These are phyloP conservation scores for Herpetomonas samuelpessoai DNA, from an alignment of 208 protist genomes.

Conservation along the genomic window DNA sequence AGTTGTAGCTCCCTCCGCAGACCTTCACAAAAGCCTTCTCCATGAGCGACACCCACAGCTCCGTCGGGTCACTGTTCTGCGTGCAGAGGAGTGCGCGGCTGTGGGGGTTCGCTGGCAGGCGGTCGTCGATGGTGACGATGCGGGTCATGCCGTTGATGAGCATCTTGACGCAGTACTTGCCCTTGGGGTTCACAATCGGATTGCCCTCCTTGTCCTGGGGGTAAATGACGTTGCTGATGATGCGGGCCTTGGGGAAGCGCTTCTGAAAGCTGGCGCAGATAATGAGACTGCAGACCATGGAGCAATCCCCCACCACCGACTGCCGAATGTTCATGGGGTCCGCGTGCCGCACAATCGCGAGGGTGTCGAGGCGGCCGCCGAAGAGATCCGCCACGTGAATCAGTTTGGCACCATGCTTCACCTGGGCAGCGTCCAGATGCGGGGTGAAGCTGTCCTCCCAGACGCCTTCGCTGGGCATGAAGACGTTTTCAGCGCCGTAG, in stretches of 20 bases:
- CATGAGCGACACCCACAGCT: slow-evolving; percentile 84
- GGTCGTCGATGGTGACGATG: slow-evolving; percentile 87
- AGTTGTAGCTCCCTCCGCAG: slow-evolving; percentile 83
- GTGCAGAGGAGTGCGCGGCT: slow-evolving; percentile 31
- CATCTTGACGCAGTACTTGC: slow-evolving; percentile 91
- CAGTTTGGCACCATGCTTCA: slow-evolving; percentile 18
- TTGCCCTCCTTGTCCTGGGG: slow-evolving; percentile 74
- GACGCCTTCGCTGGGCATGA: slow-evolving; percentile 47
- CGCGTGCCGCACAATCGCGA: slow-evolving; percentile 53
- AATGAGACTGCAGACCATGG: slow-evolving; percentile 46
- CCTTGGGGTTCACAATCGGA: slow-evolving; percentile 80
- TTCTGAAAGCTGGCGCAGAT: slow-evolving; percentile 71
- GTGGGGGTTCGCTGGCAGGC: slow-evolving; percentile 60
- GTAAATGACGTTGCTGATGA: slow-evolving; percentile 84
- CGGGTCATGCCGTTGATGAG: slow-evolving; percentile 90
- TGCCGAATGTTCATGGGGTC: slow-evolving; percentile 84
- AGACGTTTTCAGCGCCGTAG: slow-evolving; percentile 83
- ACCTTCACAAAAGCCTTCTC: slow-evolving; percentile 89
- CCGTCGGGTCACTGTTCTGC: slow-evolving; percentile 28
- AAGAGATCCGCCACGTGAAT: slow-evolving; percentile 39
- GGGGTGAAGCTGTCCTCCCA: slow-evolving; percentile 57
- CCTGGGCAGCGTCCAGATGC: slow-evolving; percentile 24
- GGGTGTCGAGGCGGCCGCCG: slow-evolving; percentile 13
- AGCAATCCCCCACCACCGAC: slow-evolving; percentile 82
- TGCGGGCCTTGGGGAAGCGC: slow-evolving; percentile 49